Evolutionary conservation across 1,139 yeast genomes (phyloP), one percentile per base, ranked within the genome.

Genomic region (Diutina ranongensis): DNA sequence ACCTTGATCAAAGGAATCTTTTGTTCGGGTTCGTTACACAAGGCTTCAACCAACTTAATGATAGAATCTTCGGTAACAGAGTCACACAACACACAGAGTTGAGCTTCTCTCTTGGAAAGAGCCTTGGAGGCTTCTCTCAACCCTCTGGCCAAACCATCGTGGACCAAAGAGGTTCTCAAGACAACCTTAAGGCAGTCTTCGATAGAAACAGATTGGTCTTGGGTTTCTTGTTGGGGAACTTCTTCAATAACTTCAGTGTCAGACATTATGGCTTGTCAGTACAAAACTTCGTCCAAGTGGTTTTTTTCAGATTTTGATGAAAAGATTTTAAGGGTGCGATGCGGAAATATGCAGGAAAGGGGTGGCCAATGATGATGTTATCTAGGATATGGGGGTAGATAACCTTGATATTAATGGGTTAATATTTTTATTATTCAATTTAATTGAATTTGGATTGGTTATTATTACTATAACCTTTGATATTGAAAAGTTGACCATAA

Each of bases 81-180:
- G 78, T 92, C 97, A 74, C 95, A 88, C 64, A 92, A 80, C 67
- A 92, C 96, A 77, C 94, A 85, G 70, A 94, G 81, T 76, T 89
- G 95, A 61, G 97, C 99, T 76, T 88, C 94, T 71, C 95, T 83
- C 72, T 85, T 86, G 68, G 96, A 80, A 63, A 92, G 83, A 72
- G 97, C 97, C 86, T 92, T 92, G 68, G 97, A 86, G 61, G 97
- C 95, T 80, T 92, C 98, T 82, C 97, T 92, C 72, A 92, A 84
- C 80, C 99, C 99, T 80, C 99, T 92, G 72, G 97, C 98, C 75
- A 92, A 87, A 76, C 98, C 98, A 72, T 92, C 97, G 81, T 88
- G 95, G 68, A 89, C 87, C 71, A 94, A 83, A 61, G 99, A 83
- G 71, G 94, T 88, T 84, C 95, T 89, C 69, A 92, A 83, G 68